Conservation (phyloP, 495 filamentous ascomycete genomes). For the Penicillium steckii region DNA sequence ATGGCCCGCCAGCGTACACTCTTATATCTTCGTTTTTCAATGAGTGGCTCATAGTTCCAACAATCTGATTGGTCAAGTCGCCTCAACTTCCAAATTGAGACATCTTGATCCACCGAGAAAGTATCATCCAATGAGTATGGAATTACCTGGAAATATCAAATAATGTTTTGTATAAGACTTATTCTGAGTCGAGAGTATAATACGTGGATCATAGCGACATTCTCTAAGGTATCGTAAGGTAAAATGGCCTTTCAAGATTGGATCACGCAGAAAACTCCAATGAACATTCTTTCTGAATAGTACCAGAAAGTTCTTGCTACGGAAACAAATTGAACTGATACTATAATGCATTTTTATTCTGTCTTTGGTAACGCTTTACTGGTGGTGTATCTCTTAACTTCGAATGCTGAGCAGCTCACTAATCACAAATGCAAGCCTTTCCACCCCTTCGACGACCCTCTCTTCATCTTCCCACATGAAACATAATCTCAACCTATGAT, state of each 20-base stretch:
- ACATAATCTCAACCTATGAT: constrained; percentile 53
- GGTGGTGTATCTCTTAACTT: not conserved
- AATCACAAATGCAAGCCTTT: constrained; percentile 42
- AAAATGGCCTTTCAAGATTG: too few relatives aligned
- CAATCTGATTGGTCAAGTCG: constrained; percentile 9
- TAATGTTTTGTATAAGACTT: not conserved
- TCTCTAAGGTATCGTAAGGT: too few relatives aligned
- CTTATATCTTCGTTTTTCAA: not conserved
- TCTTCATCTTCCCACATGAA: constrained; percentile 67
- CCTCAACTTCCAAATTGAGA: constrained; percentile 11
- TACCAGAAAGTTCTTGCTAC: too few relatives aligned
- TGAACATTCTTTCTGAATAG: too few relatives aligned
- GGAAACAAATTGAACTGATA: too few relatives aligned
- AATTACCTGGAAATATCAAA: too few relatives aligned
- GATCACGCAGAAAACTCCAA: too few relatives aligned
- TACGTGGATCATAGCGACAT: too few relatives aligned
- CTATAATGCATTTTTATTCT: too few relatives aligned
- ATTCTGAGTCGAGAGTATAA: too few relatives aligned
- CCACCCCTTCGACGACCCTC: constrained; percentile 54
- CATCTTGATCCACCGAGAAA: not conserved
- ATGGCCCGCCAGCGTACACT: not conserved
- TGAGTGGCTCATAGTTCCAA: not conserved
- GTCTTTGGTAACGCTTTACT: too few relatives aligned
- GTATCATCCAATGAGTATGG: too few relatives aligned
- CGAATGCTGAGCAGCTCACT: not conserved